Conservation (phyloP, 192 early-diverging fungal species). For the Hyaloraphidium curvatum region DNA sequence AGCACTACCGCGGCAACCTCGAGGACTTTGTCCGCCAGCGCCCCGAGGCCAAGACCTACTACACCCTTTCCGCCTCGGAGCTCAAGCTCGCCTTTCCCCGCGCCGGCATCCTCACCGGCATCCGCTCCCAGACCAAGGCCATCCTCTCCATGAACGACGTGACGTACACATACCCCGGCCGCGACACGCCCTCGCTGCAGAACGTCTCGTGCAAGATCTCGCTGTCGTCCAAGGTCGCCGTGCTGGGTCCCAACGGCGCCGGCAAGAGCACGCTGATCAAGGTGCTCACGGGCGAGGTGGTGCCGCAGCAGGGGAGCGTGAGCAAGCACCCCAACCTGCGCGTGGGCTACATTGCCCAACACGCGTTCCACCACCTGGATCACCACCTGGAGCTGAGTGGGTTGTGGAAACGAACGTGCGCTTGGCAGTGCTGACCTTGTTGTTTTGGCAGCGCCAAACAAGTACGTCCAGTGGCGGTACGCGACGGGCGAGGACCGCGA, state of each 20-base stretch:
- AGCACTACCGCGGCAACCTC: conserved; percentile 11
- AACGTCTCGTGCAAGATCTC: conserved; percentile 44
- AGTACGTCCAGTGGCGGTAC: conserved; percentile 74
- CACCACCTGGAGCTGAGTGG: conserved; percentile 53
- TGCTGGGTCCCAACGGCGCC: conserved; percentile 35
- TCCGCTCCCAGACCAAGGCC: conserved; percentile 53
- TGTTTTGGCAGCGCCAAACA: too few relatives aligned
- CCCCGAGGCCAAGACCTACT: conserved; percentile 46
- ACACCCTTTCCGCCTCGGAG: conserved; percentile 38
- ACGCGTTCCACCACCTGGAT: conserved; percentile 73
- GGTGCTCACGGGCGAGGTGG: conserved; percentile 57
- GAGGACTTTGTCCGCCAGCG: not conserved
- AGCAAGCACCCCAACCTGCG: conserved; percentile 63
- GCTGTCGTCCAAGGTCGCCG: conserved; percentile 56
- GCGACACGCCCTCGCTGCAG: conserved; percentile 31
- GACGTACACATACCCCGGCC: conserved; percentile 49
- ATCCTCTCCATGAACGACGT: conserved; percentile 57
- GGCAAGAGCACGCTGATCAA: conserved; percentile 28
- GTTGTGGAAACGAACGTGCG: too few relatives aligned
- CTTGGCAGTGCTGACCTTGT: too few relatives aligned
- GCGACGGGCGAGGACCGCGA: conserved; percentile 56
- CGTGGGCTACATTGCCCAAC: conserved; percentile 68
- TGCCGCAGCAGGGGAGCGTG: conserved; percentile 45
- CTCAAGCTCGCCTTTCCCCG: conserved; percentile 52
- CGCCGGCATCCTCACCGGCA: conserved; percentile 50